These are phyloP conservation scores for Crucibulum laeve DNA, from an alignment of 768 basidiomycete species.

Conservation along the genomic window DNA sequence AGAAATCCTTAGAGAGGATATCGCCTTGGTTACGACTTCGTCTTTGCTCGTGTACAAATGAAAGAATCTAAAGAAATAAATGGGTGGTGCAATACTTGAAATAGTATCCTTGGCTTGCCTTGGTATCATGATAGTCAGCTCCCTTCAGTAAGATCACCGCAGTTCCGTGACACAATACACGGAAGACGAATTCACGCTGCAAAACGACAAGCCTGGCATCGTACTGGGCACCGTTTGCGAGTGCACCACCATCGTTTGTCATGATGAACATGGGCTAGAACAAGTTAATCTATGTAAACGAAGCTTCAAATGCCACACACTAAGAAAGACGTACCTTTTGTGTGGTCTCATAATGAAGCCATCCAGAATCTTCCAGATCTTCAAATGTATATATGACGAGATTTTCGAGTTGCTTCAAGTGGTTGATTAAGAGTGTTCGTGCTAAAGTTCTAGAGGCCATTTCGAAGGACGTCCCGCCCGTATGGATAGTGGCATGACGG, in stretches of 20 bases:
- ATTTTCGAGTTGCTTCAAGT: slow-evolving; percentile 32
- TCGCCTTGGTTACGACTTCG: background rate
- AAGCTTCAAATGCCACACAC: background rate
- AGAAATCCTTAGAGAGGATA: slow-evolving; percentile 2
- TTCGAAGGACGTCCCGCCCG: slow-evolving; percentile 27
- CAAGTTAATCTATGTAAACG: background rate
- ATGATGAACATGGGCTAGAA: slow-evolving; percentile 65
- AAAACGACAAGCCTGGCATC: slow-evolving; percentile 26
- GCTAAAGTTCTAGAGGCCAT: slow-evolving; percentile 49
- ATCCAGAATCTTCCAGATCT: slow-evolving; percentile 38
- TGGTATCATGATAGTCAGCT: slow-evolving; percentile 58
- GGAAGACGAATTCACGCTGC: slow-evolving; percentile 47
- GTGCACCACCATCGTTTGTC: slow-evolving; percentile 46
- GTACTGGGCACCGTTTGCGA: slow-evolving; percentile 6
- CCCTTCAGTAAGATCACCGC: slow-evolving; percentile 49
- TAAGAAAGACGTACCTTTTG: slow-evolving; percentile 30
- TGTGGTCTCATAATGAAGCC: slow-evolving; percentile 38
- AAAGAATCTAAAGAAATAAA: slow-evolving; percentile 39
- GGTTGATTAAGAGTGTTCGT: slow-evolving; percentile 44
- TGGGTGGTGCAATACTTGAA: background rate
- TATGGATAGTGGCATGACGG: slow-evolving; percentile 35
- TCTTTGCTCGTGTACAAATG: slow-evolving; percentile 51
- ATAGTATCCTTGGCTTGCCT: slow-evolving; percentile 31
- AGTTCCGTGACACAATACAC: slow-evolving; percentile 43
- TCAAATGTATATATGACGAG: slow-evolving; percentile 43